phyloP scores from a whole-genome alignment of 768 basidiomycete genomes.

The Rhodotorula diobovata region DNA sequence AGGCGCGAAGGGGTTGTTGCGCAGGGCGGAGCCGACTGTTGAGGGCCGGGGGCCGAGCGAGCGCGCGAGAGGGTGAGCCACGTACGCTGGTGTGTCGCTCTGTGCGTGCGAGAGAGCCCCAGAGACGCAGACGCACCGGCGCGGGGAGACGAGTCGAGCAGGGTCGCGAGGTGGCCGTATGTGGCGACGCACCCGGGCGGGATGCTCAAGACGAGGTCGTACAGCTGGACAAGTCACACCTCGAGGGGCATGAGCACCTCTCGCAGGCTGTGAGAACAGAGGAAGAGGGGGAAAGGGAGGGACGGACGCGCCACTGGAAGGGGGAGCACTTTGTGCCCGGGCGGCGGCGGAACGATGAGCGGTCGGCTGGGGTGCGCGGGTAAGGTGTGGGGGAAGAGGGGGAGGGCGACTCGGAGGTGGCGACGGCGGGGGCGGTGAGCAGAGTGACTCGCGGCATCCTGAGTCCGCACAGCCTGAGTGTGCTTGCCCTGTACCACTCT shows the following conservation, averaged over 20 bases:
- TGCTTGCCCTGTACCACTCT: no score
- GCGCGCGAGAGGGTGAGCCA: background rate
- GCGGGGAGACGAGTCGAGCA: constrained; percentile 15
- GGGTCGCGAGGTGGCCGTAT: constrained; percentile 27
- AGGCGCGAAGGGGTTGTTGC: constrained; percentile 64
- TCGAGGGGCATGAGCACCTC: no score
- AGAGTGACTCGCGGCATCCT: constrained; percentile 3
- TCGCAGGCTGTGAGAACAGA: background rate
- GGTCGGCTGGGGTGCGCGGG: background rate
- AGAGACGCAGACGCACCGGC: background rate
- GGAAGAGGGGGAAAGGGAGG: no score
- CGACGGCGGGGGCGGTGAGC: background rate
- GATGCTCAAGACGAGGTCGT: constrained; percentile 30
- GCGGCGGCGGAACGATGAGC: background rate
- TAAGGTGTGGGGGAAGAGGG: constrained; percentile 1
- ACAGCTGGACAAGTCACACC: constrained; percentile 9
- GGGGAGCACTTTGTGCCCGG: background rate
- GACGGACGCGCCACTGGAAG: constrained; percentile 28
- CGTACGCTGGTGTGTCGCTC: no score
- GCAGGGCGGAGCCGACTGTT: constrained; percentile 62
- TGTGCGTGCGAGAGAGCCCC: background rate
- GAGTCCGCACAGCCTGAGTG: no score
- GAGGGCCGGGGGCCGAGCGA: no score
- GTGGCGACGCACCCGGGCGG: constrained; percentile 38
- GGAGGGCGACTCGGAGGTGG: no score